Base-by-base conservation (phyloP, 1,139 yeast species). In the Saccharomyces hybrid region DNA sequence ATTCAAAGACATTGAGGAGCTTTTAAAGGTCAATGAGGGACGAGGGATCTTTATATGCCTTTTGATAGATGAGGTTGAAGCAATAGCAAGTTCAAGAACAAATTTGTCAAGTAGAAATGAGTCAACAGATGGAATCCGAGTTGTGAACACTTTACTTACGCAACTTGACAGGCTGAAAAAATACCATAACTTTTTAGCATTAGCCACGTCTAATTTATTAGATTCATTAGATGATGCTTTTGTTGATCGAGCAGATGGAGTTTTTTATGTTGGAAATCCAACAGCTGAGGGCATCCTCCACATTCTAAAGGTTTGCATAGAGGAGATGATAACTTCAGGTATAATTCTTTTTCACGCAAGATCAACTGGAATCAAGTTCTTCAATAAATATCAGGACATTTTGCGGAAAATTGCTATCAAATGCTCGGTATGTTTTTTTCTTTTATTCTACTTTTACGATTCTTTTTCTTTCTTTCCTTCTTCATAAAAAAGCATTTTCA, bases 61-160 rank as follows among this genome's bases (percentile, higher is more conserved):
- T 25, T 54, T 73, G 9, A 68, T 74, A 46, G 77, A 74, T 58
- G 77, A 75, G 53, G 69, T 73, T 11, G 77, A 74, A 59, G 69
- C 76, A 0, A 63, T 75, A 27, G 76, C 76, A 1, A 64, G 70
- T 41, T 72, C 75, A 29, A 65, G 78, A 59, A 51, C 59, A 4
- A 65, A 66, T 14, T 55, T 70, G 3, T 53, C 71, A 29, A 61
- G 60, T n/a, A 72, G 70, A 49, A 71, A 68, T 55, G 73, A 73
- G 52, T 65, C 76, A 5, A 67, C 73, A 4, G 76, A 72, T 59
- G 67, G 76, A 8, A 65, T 72, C 1, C 66, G 76, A 48, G 71
- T 74, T 0, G 76, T 74, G 4, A 74, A 74, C 50, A 72, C 75
- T 1, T 59, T 74, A 47, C 59, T 74, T 25, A 73, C 75, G 0